phyloP scores from a whole-genome alignment of 495 filamentous ascomycete species.

The Penicillium atrosanguineum region DNA sequence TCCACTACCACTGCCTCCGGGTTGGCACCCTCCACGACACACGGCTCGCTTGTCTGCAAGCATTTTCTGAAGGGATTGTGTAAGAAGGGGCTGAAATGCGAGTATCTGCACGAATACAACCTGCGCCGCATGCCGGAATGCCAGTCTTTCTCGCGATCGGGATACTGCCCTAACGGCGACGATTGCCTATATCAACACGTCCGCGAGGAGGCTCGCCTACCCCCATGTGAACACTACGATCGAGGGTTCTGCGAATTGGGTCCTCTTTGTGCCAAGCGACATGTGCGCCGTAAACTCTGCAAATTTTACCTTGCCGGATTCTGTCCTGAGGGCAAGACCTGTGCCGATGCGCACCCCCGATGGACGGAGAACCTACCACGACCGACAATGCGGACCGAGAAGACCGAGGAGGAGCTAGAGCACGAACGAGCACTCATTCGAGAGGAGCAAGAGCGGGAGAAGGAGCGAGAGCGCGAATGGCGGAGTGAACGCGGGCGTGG shows the following conservation, averaged over 20 bases:
- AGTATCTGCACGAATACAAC: conserved; percentile 98
- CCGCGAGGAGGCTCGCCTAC: conserved; percentile 73
- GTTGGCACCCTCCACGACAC: conserved; percentile 46
- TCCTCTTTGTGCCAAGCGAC: conserved; percentile 79
- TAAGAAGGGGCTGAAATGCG: conserved; percentile 93
- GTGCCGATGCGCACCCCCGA: conserved; percentile 77
- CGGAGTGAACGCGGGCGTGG: conserved; percentile 48
- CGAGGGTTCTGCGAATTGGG: conserved; percentile 93
- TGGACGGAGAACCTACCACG: conserved; percentile 72
- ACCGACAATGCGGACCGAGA: conserved; percentile 63
- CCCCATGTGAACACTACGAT: conserved; percentile 91
- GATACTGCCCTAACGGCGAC: conserved; percentile 92
- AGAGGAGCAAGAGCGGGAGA: conserved; percentile 53
- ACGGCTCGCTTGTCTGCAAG: conserved; percentile 84
- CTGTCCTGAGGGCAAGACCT: conserved; percentile 79
- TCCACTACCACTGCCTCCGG: conserved; percentile 55
- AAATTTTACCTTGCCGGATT: conserved; percentile 90
- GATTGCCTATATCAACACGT: conserved; percentile 96
- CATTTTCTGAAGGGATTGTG: conserved; percentile 97
- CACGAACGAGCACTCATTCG: conserved; percentile 52
- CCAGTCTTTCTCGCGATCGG: conserved; percentile 83
- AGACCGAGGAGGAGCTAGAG: conserved; percentile 61
- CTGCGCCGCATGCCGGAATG: conserved; percentile 97
- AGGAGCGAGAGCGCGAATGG: conserved; percentile 51
- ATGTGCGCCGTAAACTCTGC: conserved; percentile 73